Evolutionary conservation across 768 basidiomycete genomes (phyloP), one percentile per base, ranked within the genome.

Genomic region (Mycena indigotica): DNA sequence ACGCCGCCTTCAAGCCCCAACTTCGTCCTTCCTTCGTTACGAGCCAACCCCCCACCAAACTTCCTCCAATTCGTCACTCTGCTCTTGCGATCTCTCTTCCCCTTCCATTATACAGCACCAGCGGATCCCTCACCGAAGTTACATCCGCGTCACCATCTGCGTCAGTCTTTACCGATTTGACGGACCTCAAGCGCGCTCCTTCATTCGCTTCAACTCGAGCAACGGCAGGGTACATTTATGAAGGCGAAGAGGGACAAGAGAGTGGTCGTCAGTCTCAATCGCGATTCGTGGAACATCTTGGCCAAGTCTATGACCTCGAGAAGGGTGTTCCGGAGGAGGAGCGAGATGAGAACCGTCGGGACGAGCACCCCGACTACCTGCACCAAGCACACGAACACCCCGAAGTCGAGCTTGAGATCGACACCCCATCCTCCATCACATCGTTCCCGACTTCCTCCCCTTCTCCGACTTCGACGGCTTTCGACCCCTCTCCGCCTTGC

Each of bases 361-460:
- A 38, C 35, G 35, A 38, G 35, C 35, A 38, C n/a, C 35, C 35
- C 41, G 16, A 45, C 41, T 21, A 45, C 41, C 8, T 21, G 41
- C 10, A 45, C 41, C 16, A 10, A 23, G 10, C 16, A 15, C 16
- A 21, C 16, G 70, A 72, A 1, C 66, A 76, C 58, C 58, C 77
- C 23, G 77, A 13, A n/a, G 19, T 21, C 16, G 26, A 39, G 25
- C 13, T 28, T n/a, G 28, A n/a, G 1, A 57, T 39, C 19, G 52
- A 32, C 19, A 28, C 17, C n/a, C 8, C 57, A 77, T 59, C 73
- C 65, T n/a, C 60, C 72, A 74, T 4, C 72, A 69, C 17, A 75
- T 75, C 41, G 10, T 45, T 45, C 41, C 41, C 41, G 12, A 15
- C 67, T 66, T 80, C 28, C 58, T 72, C 41, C 30, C 45, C 25